Conservation (phyloP, 75 land plant genomes). For the Isoetes taiwanensis region DNA sequence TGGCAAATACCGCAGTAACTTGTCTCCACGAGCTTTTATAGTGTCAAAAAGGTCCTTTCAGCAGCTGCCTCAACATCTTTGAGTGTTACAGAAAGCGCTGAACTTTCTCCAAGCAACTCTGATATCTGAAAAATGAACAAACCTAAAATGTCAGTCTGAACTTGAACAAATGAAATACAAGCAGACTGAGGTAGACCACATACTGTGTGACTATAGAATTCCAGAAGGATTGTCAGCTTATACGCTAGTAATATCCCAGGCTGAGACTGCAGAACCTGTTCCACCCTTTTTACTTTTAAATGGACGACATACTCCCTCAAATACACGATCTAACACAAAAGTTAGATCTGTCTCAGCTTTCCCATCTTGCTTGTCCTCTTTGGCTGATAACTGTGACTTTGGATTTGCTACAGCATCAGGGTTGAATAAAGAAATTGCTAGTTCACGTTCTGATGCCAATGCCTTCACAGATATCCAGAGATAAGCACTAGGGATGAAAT, state of each 20-base stretch:
- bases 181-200: constrained; percentile 7
- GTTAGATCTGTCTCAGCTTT: constrained; percentile 50
- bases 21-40: constrained; percentile 73
- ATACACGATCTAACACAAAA: constrained; percentile 86
- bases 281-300: constrained; percentile 97
- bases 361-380: constrained; percentile 22
- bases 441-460: constrained; percentile 92
- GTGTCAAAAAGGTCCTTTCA: constrained; percentile 82
- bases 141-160: neutral
- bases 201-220: constrained; percentile 80
- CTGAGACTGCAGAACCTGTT: constrained; percentile 95
- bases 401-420: constrained; percentile 42
- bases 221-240: constrained; percentile 76
- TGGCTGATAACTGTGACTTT: constrained; percentile 1
- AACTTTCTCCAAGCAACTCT: constrained; percentile 74
- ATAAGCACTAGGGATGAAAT: neutral
- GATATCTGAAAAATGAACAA: constrained; percentile 37
- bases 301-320: constrained; percentile 97
- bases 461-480: constrained; percentile 35
- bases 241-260: constrained; percentile 71
- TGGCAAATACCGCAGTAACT: constrained; percentile 70
- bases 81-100: constrained; percentile 72
- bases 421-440: constrained; percentile 60
- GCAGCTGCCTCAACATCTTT: constrained; percentile 72
- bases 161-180: neutral